Evolutionary conservation across 2,329 filamentous ascomycete genomes (phyloP), one percentile per base, ranked within the genome.

Genomic region (Colletotrichum karsti): DNA sequence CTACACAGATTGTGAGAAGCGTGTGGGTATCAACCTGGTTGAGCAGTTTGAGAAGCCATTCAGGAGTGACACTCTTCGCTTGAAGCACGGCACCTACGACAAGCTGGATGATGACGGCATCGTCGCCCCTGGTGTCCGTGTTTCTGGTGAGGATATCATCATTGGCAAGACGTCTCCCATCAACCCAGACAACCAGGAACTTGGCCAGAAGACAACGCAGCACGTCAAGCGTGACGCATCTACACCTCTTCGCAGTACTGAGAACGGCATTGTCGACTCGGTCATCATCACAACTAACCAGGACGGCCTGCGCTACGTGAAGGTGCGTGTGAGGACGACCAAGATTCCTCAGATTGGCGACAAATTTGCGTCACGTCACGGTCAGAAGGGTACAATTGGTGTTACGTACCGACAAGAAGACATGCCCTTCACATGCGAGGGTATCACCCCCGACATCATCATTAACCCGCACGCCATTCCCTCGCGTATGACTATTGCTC

Each of bases 401-500:
- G 95, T 99, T 72, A 98, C 96, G 2, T 99, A 97, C 81, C 91
- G 95, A 55, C 93, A 97, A 74, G 96, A 99, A 80, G 97, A 99
- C 77, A 99, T 99, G 97, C 97, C 97, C 0, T 99, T 99, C 80
- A 96, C 94, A 3, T 86, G 90, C 39, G 94, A 98, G 78, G 96
- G 97, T 74, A 88, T 99, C 59, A 92, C 92, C 0, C 96, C 97
- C 0, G 97, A 99, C 81, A 87, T 99, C 71, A 98, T 99, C 81
- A 98, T 99, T 86, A 99, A 99, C 81, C 96, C 96, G 1, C 96
- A 99, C 87, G 97, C 96, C 77, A 99, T 99, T 88, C 96, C 96
- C 0, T 99, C 96, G 62, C 96, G 96, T 89, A 99, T 99, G 96
- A 99, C 97, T 3, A 99, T 99, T 90, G 96, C 96, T 75, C 96